Evolutionary conservation across 2,329 filamentous ascomycete genomes (phyloP).

Genomic region (Hortaea werneckii): DNA sequence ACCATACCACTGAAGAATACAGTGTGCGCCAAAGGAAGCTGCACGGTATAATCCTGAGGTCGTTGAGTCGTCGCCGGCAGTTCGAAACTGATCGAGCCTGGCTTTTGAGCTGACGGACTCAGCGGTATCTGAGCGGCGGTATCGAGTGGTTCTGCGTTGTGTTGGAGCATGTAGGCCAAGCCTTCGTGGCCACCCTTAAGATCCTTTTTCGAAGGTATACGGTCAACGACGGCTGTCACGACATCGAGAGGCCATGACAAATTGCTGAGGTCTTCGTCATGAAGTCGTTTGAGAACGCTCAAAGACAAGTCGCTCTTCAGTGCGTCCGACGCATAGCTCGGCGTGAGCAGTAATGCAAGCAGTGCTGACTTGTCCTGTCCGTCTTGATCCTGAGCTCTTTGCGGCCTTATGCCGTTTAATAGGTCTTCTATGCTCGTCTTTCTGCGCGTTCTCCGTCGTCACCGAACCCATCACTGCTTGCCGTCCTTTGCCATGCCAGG

Average conservation of each 20-base stretch:
- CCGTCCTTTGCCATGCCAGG: not conserved
- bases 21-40: conserved; percentile 64
- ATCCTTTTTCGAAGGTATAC: conserved; percentile 11
- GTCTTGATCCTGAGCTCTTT: not conserved
- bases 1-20: conserved; percentile 60
- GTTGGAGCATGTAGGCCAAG: conserved; percentile 18
- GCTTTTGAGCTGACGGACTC: conserved; percentile 15
- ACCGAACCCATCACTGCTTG: conserved; percentile 3
- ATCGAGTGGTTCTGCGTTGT: conserved; percentile 5
- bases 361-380: not conserved
- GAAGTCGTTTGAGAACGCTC: conserved; percentile 9
- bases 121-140: conserved; percentile 6
- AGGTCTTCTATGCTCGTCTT: conserved; percentile 6
- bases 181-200: conserved; percentile 15
- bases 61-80: conserved; percentile 2
- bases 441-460: conserved; percentile 2
- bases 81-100: conserved; percentile 19
- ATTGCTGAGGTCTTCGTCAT: conserved; percentile 2
- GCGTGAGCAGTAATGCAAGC: not conserved
- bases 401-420: not conserved
- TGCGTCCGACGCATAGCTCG: conserved; percentile 11
- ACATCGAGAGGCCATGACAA: conserved; percentile 10
- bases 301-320: conserved; percentile 10
- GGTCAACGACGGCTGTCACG: conserved; percentile 23
- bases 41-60: conserved; percentile 8